Evolutionary conservation across 1,284 basidiomycete genomes (phyloP).

Genomic region (Malassezia dermatis): DNA sequence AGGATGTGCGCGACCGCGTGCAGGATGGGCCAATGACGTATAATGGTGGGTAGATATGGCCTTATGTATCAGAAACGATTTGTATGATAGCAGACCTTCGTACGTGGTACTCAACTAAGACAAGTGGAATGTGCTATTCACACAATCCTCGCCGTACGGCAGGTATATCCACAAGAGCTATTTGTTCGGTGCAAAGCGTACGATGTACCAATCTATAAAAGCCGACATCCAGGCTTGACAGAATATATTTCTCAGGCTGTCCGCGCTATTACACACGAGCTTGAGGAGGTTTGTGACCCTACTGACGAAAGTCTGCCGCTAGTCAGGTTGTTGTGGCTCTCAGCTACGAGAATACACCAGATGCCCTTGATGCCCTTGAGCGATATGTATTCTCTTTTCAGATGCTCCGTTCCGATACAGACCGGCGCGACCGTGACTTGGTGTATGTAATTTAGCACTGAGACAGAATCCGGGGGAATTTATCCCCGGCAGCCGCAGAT

Average conservation of each 20-base stretch:
- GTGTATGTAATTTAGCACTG: constrained; percentile 13
- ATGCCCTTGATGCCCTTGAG: constrained; percentile 55
- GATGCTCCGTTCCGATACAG: constrained; percentile 61
- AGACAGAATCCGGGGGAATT: constrained; percentile 13
- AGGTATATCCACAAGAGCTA: constrained; percentile 72
- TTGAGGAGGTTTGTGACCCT: constrained; percentile 54
- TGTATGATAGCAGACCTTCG: constrained; percentile 3
- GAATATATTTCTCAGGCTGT: constrained; percentile 75
- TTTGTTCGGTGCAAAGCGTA: constrained; percentile 80
- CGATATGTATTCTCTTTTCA: constrained; percentile 58
- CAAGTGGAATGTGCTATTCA: constrained; percentile 79
- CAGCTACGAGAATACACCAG: constrained; percentile 59
- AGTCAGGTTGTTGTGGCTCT: constrained; percentile 66
- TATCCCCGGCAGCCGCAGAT: not conserved
- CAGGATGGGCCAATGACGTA: constrained; percentile 17
- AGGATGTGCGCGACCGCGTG: constrained; percentile 10
- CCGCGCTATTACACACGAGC: constrained; percentile 63
- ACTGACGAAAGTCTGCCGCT: constrained; percentile 8
- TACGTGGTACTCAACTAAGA: constrained; percentile 1
- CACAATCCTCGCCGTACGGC: constrained; percentile 75
- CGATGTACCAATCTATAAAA: constrained; percentile 78
- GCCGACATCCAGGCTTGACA: constrained; percentile 72
- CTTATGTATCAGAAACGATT: constrained; percentile 12
- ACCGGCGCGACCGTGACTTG: constrained; percentile 54
- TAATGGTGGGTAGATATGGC: constrained; percentile 8